Conservation (phyloP, 495 filamentous ascomycete genomes). For the Penicillium flavigenum region DNA sequence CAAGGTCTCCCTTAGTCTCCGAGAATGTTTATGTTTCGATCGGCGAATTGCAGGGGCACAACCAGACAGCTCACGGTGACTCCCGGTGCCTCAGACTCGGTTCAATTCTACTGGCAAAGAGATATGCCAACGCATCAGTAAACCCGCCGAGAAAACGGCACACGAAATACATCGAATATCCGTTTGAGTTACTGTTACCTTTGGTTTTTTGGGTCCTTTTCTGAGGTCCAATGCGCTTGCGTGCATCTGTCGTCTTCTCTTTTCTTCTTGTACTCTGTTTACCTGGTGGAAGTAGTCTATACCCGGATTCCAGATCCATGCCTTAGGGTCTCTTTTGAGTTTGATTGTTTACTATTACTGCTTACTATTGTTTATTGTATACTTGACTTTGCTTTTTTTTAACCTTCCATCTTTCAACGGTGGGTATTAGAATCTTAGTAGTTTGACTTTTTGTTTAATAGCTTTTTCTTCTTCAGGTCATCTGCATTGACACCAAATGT, state of each 20-base stretch:
- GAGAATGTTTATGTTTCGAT: constrained; percentile 18
- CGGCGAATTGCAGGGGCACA: constrained; percentile 27
- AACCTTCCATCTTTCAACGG: constrained; percentile 9
- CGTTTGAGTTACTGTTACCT: constrained; percentile 8
- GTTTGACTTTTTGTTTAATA: constrained; percentile 6
- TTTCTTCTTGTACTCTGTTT: neutral
- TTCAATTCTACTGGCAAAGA: constrained; percentile 69
- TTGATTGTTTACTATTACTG: neutral
- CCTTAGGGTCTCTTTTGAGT: neutral
- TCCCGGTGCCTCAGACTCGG: constrained; percentile 42
- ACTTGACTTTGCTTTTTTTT: constrained; percentile 5
- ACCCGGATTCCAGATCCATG: constrained; percentile 14
- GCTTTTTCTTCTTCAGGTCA: constrained; percentile 21
- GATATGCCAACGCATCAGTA: constrained; percentile 89
- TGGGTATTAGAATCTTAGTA: constrained; percentile 7
- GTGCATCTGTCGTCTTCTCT: neutral
- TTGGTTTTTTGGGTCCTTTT: neutral
- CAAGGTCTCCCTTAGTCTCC: constrained; percentile 12
- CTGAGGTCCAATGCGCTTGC: neutral
- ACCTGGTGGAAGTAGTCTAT: constrained; percentile 15
- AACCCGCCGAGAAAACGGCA: constrained; percentile 28
- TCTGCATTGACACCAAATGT: constrained; percentile 14
- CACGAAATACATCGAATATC: constrained; percentile 24
- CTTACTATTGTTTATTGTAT: neutral
- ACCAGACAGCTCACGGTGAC: constrained; percentile 17